phyloP scores from a whole-genome alignment of 2,329 filamentous ascomycete genomes.

The Volutella citrinella region DNA sequence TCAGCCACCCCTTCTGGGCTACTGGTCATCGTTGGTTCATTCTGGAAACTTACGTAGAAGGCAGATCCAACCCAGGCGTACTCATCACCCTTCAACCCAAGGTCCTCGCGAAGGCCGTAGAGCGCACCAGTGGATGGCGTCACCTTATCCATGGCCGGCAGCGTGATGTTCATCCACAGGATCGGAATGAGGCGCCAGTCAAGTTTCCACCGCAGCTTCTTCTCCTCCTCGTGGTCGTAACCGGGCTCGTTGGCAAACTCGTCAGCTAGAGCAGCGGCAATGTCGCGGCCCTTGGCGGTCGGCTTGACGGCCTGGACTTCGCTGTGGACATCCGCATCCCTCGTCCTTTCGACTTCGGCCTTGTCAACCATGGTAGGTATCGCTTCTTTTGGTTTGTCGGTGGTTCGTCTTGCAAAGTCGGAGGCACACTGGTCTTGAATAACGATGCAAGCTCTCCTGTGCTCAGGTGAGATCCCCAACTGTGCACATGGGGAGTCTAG shows the following conservation, averaged over 20 bases:
- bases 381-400: no score
- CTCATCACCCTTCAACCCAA: slow-evolving; percentile 18
- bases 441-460: no score
- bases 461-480: no score
- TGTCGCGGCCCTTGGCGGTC: no score
- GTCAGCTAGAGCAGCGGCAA: not conserved
- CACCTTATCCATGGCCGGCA: slow-evolving; percentile 31
- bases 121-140: slow-evolving; percentile 27
- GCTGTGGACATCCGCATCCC: no score
- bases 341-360: no score
- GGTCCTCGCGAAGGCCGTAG: slow-evolving; percentile 25
- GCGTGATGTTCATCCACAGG: slow-evolving; percentile 24
- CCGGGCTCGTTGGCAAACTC: not conserved
- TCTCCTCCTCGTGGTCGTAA: slow-evolving; percentile 6
- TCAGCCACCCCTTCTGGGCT: not conserved
- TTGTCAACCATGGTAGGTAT: no score
- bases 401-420: no score
- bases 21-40: no score
- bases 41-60: slow-evolving; percentile 10
- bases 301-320: no score
- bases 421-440: no score
- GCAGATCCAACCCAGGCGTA: slow-evolving; percentile 22
- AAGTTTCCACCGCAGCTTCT: slow-evolving; percentile 18
- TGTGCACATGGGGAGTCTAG: no score
- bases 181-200: slow-evolving; percentile 20